Base-by-base conservation (phyloP, 1,139 yeast species). In the Hyphopichia burtonii region DNA sequence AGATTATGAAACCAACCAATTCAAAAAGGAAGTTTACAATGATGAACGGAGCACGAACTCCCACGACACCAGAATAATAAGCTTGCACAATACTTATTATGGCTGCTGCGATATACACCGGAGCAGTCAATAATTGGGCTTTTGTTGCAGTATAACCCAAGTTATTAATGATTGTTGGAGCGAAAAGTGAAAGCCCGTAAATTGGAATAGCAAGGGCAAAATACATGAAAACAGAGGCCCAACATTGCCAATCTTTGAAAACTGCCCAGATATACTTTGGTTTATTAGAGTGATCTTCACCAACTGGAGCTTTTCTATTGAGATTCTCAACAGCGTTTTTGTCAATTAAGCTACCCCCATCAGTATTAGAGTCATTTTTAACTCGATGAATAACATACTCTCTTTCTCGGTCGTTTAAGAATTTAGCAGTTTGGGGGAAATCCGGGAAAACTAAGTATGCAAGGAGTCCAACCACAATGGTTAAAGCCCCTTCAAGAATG, bases 401-500 rank as follows among this genome's bases (percentile, higher is more conserved):
- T 3, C 51, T 35, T 37, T 48, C 51, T 16, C 22, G 8, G 10
- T 14, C 30, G 11, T 5, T 32, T 20, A 48, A 40, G 34, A 48
- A 55, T 55, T 55, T 52, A 7, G 59, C 59, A 25, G 42, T 34
- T 17, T 49, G 42, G 7, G 59, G 60, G 16, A 43, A 40, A 40
- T 52, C 53, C 5, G 59, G 60, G 16, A 55, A 44, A 18, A 46
- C 49, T 10, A 51, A 23, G 32, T 37, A 39, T 30, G 30, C 28
- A 18, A n/a, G 7, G 9, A 18, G 2, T 8, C 34, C 11, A 14
- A 20, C 32, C 11, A 27, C 7, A 12, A 36, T 6, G 4, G 38
- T 15, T 6, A 36, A n/a, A 12, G 11, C 10, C 6, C 38, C 38
- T 28, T 25, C 31, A 48, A 86, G 75, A 48, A 85, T 76, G 59